Evolutionary conservation across 441 rosid species (phyloP).

Genomic region (Rhodomyrtus psidioides): DNA sequence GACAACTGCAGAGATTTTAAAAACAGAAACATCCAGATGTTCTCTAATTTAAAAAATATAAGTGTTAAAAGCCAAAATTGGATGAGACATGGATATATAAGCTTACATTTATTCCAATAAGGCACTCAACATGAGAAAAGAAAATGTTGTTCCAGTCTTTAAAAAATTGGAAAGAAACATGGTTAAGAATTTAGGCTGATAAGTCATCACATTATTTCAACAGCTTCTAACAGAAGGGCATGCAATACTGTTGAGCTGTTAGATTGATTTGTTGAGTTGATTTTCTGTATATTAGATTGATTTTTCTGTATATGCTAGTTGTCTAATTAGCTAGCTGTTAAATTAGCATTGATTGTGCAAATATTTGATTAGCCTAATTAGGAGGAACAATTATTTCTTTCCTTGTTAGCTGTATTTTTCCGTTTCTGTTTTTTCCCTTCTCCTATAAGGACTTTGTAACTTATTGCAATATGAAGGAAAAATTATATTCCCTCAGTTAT

Average conservation of each 20-base stretch:
- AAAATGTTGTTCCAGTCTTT: background rate
- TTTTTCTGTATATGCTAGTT: too few species aligned
- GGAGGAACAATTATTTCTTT: too few species aligned
- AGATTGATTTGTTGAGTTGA: too few species aligned
- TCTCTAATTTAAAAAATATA: conserved; percentile 4
- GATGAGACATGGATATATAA: background rate
- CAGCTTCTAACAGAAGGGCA: background rate
- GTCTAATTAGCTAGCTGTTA: too few species aligned
- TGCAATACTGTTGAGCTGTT: background rate
- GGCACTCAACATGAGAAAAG: background rate
- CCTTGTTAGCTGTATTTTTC: too few species aligned
- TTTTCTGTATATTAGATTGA: too few species aligned
- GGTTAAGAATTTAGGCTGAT: background rate
- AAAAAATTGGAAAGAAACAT: background rate
- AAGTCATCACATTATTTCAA: background rate
- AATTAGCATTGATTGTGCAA: too few species aligned
- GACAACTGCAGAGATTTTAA: conserved; percentile 53
- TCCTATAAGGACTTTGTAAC: too few species aligned
- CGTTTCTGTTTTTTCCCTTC: too few species aligned
- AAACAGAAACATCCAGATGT: conserved; percentile 10
- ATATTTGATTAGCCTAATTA: too few species aligned
- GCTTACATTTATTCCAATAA: background rate
- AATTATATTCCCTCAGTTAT: too few species aligned
- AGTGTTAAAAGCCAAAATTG: background rate
- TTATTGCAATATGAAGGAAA: too few species aligned